Conservation (phyloP, 371 early-diverging fungal genomes). For the Mucor sp. region DNA sequence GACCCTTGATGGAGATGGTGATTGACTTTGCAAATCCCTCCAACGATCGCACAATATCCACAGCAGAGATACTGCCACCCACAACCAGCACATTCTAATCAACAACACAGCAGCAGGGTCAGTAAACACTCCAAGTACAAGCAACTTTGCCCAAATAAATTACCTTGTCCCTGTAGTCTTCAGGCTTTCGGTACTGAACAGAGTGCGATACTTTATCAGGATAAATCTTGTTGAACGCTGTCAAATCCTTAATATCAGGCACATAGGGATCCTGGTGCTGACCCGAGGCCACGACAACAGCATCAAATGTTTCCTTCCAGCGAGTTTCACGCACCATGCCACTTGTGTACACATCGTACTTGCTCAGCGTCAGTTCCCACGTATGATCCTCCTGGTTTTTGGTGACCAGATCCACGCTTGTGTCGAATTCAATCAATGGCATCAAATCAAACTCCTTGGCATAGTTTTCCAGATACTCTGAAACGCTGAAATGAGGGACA, state of each 20-base stretch:
- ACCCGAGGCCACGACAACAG: constrained; percentile 42
- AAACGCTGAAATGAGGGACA: neutral
- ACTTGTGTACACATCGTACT: constrained; percentile 14
- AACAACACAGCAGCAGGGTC: neutral
- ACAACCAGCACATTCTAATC: constrained; percentile 41
- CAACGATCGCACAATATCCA: constrained; percentile 36
- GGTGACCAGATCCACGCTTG: constrained; percentile 18
- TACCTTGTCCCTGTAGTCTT: constrained; percentile 41
- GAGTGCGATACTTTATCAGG: constrained; percentile 36
- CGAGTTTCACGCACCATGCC: constrained; percentile 14
- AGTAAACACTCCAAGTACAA: neutral
- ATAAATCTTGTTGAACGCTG: constrained; percentile 27
- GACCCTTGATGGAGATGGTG: constrained; percentile 31
- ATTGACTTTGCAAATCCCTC: constrained; percentile 31
- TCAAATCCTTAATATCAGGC: constrained; percentile 32
- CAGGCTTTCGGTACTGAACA: constrained; percentile 38
- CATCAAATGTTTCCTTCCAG: constrained; percentile 44
- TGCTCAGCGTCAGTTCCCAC: constrained; percentile 26
- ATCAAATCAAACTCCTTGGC: constrained; percentile 11
- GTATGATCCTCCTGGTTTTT: constrained; percentile 14
- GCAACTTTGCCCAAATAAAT: too few relatives aligned
- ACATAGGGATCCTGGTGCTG: constrained; percentile 34
- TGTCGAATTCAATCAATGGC: constrained; percentile 26
- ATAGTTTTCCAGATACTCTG: constrained; percentile 14
- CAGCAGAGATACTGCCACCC: constrained; percentile 39